A percentile compares a stretch with the other conserved stretches of the same genome.
These are phyloP conservation scores for Kurtzmaniella quercitrusa DNA, from an alignment of 1,139 yeast genomes.

Conservation along the genomic window DNA sequence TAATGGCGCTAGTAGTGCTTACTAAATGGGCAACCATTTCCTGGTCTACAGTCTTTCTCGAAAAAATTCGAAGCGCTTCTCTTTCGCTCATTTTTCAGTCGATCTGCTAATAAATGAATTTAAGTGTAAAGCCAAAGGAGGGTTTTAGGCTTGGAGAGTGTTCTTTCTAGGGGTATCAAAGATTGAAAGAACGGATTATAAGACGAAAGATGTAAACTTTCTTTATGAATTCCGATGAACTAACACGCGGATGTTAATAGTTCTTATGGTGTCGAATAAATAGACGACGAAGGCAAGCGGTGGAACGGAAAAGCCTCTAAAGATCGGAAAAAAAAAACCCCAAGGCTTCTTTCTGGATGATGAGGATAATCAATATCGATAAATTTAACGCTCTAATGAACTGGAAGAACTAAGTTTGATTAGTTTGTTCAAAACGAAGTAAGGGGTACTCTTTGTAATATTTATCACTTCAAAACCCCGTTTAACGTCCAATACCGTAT, in stretches of 20 bases:
- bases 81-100: conserved; percentile 42
- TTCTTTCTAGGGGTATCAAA: background rate
- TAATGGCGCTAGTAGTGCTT: conserved; percentile 74
- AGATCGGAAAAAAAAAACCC: background rate
- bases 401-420: too few relatives aligned
- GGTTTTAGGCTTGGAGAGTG: too few relatives aligned
- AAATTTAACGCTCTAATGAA: too few relatives aligned
- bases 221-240: background rate
- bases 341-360: too few relatives aligned
- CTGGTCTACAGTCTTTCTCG: conserved; percentile 69
- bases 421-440: too few relatives aligned
- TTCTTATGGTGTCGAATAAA: background rate
- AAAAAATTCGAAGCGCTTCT: conserved; percentile 68
- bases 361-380: too few relatives aligned
- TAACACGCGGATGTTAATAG: background rate
- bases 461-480: background rate
- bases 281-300: too few relatives aligned
- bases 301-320: background rate
- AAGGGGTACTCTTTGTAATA: background rate
- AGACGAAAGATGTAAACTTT: background rate
- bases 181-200: background rate
- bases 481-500: background rate
- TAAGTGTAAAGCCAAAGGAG: too few relatives aligned
- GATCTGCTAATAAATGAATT: too few relatives aligned
- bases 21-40: conserved; percentile 83